Percentiles rank a stretch among this genome's conserved stretches.
phyloP scores from a whole-genome alignment of 805 yeast species.

The Wickerhamomyces chaumierensis region DNA sequence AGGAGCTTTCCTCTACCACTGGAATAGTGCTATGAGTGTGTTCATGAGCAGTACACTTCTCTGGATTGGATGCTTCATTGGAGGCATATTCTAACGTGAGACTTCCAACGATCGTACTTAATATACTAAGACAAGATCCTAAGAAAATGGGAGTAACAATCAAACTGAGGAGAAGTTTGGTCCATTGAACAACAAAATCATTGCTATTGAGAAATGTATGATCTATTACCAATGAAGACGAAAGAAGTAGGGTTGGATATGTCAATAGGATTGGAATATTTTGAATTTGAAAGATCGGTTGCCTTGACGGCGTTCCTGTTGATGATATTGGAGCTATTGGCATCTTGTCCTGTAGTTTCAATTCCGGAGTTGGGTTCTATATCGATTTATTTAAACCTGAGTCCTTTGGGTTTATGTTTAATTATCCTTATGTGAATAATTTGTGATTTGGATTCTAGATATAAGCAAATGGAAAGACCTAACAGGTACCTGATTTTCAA shows the following conservation, averaged over 20 bases:
- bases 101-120: neutral
- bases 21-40: neutral
- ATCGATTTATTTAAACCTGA: too few relatives aligned
- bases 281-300: slow-evolving; percentile 11
- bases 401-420: too few relatives aligned
- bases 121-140: neutral
- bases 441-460: too few relatives aligned
- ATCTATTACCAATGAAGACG: slow-evolving; percentile 11
- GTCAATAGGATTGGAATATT: slow-evolving; percentile 17
- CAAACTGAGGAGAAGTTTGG: too few relatives aligned
- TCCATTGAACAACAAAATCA: too few relatives aligned
- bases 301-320: slow-evolving; percentile 11
- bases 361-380: too few relatives aligned
- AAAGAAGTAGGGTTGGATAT: slow-evolving; percentile 16
- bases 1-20: too few relatives aligned
- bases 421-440: too few relatives aligned
- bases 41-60: neutral
- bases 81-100: neutral
- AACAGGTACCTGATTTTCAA: too few relatives aligned
- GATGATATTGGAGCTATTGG: neutral
- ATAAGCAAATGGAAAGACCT: too few relatives aligned
- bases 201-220: neutral
- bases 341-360: neutral
- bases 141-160: neutral
- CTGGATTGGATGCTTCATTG: too few relatives aligned